Conservation (phyloP, 169 alveolate species). For the Perkinsus marinus region DNA sequence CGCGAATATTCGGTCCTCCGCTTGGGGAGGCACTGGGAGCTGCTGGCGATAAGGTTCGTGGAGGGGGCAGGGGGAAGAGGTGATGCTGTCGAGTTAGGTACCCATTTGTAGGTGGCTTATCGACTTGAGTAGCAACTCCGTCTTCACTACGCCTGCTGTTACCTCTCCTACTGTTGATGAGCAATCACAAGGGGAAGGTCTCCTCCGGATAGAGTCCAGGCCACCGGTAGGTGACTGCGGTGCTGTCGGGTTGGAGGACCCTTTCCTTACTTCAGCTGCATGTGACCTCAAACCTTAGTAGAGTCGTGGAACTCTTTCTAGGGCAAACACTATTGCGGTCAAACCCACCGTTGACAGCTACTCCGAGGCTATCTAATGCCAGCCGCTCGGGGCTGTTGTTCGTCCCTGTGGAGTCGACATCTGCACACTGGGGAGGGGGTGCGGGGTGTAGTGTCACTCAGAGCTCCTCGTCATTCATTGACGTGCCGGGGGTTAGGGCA, state of each 20-base stretch:
- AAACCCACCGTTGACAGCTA: background rate
- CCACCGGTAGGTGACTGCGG: background rate
- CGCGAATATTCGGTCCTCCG: background rate
- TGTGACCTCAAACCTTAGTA: background rate
- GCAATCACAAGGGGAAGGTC: background rate
- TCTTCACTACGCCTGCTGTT: background rate
- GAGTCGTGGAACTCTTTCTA: background rate
- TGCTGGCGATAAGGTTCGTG: background rate
- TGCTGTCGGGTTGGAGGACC: background rate
- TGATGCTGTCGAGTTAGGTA: background rate
- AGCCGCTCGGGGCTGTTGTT: background rate
- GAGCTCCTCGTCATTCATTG: background rate
- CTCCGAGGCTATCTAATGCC: background rate
- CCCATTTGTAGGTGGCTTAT: background rate
- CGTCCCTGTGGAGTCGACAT: background rate
- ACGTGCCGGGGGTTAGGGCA: background rate
- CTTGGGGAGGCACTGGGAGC: background rate
- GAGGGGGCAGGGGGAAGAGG: background rate
- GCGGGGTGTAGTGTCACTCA: background rate
- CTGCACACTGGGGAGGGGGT: background rate
- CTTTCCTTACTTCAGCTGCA: background rate
- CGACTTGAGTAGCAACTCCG: background rate
- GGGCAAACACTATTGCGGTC: background rate
- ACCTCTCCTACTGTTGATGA: background rate
- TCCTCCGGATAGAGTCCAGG: background rate